These are phyloP conservation scores for Agrocybe chaxingu DNA, from an alignment of 768 basidiomycete genomes.

Conservation along the genomic window DNA sequence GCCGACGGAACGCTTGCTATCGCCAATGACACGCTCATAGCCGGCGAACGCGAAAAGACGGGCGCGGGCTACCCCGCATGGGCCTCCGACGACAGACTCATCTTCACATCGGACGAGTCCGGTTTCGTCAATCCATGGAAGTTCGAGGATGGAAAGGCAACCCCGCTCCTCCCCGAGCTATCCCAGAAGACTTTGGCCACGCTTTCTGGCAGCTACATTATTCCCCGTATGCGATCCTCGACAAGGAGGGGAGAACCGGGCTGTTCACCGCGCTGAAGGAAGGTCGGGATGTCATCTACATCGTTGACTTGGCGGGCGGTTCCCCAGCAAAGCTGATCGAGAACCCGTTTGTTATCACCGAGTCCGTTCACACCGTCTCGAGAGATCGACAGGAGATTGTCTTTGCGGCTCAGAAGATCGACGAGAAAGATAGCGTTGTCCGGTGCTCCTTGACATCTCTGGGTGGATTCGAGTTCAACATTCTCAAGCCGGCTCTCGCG, in stretches of 20 bases:
- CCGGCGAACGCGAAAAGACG: conserved; percentile 47
- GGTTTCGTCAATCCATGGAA: conserved; percentile 70
- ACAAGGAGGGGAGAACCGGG: conserved; percentile 26
- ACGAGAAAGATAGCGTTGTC: conserved; percentile 35
- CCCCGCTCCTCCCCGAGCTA: conserved; percentile 35
- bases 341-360: conserved; percentile 40
- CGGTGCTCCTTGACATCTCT: conserved; percentile 22
- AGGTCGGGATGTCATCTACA: conserved; percentile 36
- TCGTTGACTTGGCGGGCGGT: conserved; percentile 31
- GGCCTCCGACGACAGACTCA: conserved; percentile 49
- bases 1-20: conserved; percentile 25
- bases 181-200: conserved; percentile 52
- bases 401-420: conserved; percentile 41
- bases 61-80: conserved; percentile 61
- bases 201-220: conserved; percentile 56
- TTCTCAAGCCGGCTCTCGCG: conserved; percentile 5
- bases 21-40: conserved; percentile 39
- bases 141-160: conserved; percentile 35
- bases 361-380: conserved; percentile 31
- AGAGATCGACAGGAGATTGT: conserved; percentile 27
- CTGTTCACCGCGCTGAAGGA: conserved; percentile 39
- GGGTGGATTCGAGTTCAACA: neutral
- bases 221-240: conserved; percentile 44
- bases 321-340: conserved; percentile 29
- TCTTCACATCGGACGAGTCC: conserved; percentile 63